Percentiles rank a stretch among this genome's conserved stretches.
These are phyloP conservation scores for Candida piceae DNA, from an alignment of 805 yeast species.

Conservation along the genomic window DNA sequence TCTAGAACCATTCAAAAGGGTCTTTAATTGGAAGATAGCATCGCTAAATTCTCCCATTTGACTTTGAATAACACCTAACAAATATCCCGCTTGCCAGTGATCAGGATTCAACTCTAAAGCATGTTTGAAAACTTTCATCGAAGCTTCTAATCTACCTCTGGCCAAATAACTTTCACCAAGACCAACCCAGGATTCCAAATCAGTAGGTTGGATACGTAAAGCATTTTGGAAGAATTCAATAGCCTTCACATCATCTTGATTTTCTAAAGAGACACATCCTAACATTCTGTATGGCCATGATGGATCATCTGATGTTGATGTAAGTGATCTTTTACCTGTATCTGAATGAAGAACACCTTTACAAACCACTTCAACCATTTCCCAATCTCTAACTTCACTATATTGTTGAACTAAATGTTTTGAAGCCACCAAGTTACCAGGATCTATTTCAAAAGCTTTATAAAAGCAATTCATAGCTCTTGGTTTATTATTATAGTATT, in stretches of 20 bases:
- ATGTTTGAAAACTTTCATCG: constrained; percentile 71
- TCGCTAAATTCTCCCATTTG: constrained; percentile 61
- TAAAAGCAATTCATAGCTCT: constrained; percentile 84
- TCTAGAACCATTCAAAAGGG: constrained; percentile 32
- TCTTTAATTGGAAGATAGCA: constrained; percentile 45
- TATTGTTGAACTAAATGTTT: constrained; percentile 65
- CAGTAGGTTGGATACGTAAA: constrained; percentile 59
- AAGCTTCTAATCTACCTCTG: constrained; percentile 84
- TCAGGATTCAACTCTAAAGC: constrained; percentile 50
- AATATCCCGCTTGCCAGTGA: constrained; percentile 59
- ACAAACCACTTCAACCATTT: constrained; percentile 70
- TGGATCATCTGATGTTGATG: constrained; percentile 28
- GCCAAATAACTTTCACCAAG: constrained; percentile 92
- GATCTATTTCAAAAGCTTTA: constrained; percentile 84
- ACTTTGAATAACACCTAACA: constrained; percentile 61
- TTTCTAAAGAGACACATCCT: constrained; percentile 72
- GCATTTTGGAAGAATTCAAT: constrained; percentile 88
- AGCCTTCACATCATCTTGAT: constrained; percentile 69
- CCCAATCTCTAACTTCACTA: constrained; percentile 72
- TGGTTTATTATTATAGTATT: constrained; percentile 48
- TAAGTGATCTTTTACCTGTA: constrained; percentile 45
- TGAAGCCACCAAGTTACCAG: constrained; percentile 72
- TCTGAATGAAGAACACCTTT: constrained; percentile 61
- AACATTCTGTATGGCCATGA: constrained; percentile 89
- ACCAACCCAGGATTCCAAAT: constrained; percentile 85